These are phyloP conservation scores for Tetragonia tetragonoides DNA, from an alignment of 148 eudicot species.

Conservation along the genomic window DNA sequence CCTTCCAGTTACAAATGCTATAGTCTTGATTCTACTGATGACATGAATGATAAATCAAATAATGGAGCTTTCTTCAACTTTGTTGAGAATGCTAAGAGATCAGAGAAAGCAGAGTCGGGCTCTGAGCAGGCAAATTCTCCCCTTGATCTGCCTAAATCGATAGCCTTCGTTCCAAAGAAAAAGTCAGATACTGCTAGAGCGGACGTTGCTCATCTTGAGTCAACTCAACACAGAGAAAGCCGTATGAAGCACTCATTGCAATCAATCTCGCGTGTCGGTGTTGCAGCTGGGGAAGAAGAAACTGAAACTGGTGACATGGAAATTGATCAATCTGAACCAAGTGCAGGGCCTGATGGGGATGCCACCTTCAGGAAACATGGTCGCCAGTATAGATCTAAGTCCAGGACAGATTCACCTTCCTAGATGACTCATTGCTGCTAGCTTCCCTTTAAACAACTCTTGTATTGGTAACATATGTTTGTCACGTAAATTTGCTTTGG, in stretches of 20 bases:
- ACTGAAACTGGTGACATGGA: conserved; percentile 35
- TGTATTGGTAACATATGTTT: background rate
- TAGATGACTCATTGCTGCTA: conserved; percentile 1
- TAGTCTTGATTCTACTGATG: conserved; percentile 37
- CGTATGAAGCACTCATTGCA: conserved; percentile 20
- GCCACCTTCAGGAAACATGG: conserved; percentile 24
- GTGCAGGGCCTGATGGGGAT: conserved; percentile 11
- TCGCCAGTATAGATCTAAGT: conserved; percentile 42
- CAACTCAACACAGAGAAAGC: conserved; percentile 10
- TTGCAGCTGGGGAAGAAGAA: conserved; percentile 27
- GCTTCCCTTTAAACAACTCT: background rate
- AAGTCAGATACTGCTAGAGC: conserved; percentile 25
- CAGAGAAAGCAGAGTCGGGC: conserved; percentile 13
- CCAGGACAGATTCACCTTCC: conserved; percentile 34
- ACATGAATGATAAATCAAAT: conserved; percentile 29
- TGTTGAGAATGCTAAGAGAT: conserved; percentile 21
- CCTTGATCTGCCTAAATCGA: conserved; percentile 28
- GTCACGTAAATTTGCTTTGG: background rate
- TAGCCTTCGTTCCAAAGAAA: conserved; percentile 44
- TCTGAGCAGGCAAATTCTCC: conserved; percentile 19
- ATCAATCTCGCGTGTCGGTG: conserved; percentile 23
- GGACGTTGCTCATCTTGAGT: conserved; percentile 14
- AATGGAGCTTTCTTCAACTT: conserved; percentile 25
- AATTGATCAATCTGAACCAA: conserved; percentile 28
- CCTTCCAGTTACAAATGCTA: conserved; percentile 51